Evolutionary conservation across 495 filamentous ascomycete genomes (phyloP), one percentile per base, ranked within the genome.

Genomic region (Penicillium manginii): DNA sequence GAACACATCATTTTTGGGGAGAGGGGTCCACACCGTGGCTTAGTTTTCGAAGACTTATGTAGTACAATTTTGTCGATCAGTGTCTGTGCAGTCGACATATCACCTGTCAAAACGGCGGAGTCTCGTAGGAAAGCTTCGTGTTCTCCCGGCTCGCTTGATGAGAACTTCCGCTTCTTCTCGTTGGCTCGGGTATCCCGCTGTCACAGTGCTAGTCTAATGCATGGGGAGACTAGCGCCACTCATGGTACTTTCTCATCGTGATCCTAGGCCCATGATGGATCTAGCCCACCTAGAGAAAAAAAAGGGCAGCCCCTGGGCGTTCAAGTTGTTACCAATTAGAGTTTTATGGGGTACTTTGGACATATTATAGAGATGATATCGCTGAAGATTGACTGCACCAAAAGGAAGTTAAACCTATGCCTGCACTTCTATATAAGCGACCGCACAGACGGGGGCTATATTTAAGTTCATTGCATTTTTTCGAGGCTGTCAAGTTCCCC

Each of bases 51-150:
- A 43, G n/a, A 17, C 40, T 5, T n/a, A 19, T 29, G 26, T 29
- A 29, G 26, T 8, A 29, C 26, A 29, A 29, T 29, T 5, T 18
- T 12, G 50, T 17, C 19, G 33, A 22, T 52, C 33, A 51, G 37
- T n/a, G 45, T 29, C 45, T 43, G 32, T 50, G 54, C 54, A 49
- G 35, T 56, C 35, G 54, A 50, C 54, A 49, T 12, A 31, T 56
- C 45, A 50, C 40, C 54, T 56, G 32, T 50, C 54, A 50, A 18
- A 12, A 32, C n/a, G n/a, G n/a, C n/a, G n/a, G n/a, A 33, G 26
- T 31, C 42, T 48, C 43, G 42, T 42, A 12, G 53, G 43, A 19
- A 35, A 37, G 22, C 42, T 12, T 35, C 29, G 33, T 8, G 33
- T 37, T 40, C 42, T 48, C 53, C 53, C 12, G 33, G 53, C 42